Base-by-base conservation (phyloP, 371 early-diverging fungal species). In the Dipsacomyces acuminosporus region DNA sequence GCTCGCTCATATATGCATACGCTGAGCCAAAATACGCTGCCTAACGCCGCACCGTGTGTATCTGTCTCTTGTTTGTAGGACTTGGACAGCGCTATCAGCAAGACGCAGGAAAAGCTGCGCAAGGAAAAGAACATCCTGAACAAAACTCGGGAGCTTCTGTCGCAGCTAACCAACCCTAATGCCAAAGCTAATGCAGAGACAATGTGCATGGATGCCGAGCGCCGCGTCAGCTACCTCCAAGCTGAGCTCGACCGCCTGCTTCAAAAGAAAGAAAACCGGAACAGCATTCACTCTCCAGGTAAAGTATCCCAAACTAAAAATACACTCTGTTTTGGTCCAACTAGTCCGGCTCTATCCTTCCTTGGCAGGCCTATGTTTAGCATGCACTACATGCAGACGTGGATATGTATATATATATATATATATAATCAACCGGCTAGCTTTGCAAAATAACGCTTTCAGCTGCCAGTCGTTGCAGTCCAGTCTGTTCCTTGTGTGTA, bases 211-310 rank as follows among this genome's bases (percentile, higher is more conserved):
- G 92, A 95, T 48, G 82, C 84, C 35, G 83, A 89, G 65, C 84
- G 84, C 62, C 84, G 89, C 24, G 81, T 94, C 61, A 85, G 85
- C 43, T 94, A 84, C 54, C 80, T 96, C 49, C 81, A 82, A 41
- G 72, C 73, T 33, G 72, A 77, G 56, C 77, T 75, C 34, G 73
- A 72, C 45, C 74, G 73, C 8, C 70, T 78, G 26, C 62, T 64
- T 24, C 69, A 73, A 18, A 78, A 78, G 57, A 65, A 76, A 41
- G 74, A 80, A 24, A 66, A 73, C 50, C 74, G 50, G 19, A 72
- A 54, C 65, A 75, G 54, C 66, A 59, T 45, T 57, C 69, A 54
- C 62, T 62, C 63, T 1, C n/a, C 59, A 33, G 59, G 66, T 60
- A 60, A 56, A 21, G 51, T 38, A 13, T 38, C 17, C 34, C 7